Conservation (phyloP, 2,329 filamentous ascomycete species). For the Colletotrichum euphorbiae region DNA sequence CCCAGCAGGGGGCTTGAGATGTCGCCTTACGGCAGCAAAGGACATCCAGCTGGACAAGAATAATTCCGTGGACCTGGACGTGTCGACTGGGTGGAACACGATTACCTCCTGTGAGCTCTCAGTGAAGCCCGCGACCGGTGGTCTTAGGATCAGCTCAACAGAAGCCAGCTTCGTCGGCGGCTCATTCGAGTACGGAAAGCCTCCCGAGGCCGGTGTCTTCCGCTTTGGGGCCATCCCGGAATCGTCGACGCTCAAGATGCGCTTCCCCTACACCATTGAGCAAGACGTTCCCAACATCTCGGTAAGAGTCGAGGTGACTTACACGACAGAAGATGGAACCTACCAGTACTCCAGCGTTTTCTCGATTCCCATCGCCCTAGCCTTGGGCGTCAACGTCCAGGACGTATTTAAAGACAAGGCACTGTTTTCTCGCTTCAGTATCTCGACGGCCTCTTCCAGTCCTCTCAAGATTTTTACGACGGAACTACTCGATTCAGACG, state of each 20-base stretch:
- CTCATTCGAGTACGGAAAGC: constrained; percentile 57
- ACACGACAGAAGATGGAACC: constrained; percentile 73
- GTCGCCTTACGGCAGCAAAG: constrained; percentile 73
- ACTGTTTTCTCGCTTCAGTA: constrained; percentile 90
- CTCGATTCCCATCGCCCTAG: constrained; percentile 78
- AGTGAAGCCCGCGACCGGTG: constrained; percentile 73
- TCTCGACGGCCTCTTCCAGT: constrained; percentile 81
- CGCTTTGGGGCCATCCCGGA: constrained; percentile 60
- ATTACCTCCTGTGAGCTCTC: constrained; percentile 69
- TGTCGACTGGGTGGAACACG: constrained; percentile 81
- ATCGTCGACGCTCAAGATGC: constrained; percentile 65
- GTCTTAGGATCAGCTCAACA: constrained; percentile 71
- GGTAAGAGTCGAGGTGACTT: constrained; percentile 80
- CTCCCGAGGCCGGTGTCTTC: constrained; percentile 66
- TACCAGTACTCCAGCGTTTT: constrained; percentile 73
- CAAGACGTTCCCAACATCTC: constrained; percentile 77
- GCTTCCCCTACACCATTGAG: constrained; percentile 86
- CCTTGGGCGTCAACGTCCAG: constrained; percentile 94
- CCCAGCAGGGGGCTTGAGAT: constrained; percentile 74
- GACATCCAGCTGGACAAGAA: constrained; percentile 83
- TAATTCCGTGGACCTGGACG: constrained; percentile 79
- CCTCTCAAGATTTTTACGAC: constrained; percentile 81
- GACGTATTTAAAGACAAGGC: constrained; percentile 89
- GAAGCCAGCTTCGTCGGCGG: constrained; percentile 65
- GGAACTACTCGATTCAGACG: constrained; percentile 75